These are phyloP conservation scores for Geotrichum aggregatum DNA, from an alignment of 1,139 yeast species.

Conservation along the genomic window DNA sequence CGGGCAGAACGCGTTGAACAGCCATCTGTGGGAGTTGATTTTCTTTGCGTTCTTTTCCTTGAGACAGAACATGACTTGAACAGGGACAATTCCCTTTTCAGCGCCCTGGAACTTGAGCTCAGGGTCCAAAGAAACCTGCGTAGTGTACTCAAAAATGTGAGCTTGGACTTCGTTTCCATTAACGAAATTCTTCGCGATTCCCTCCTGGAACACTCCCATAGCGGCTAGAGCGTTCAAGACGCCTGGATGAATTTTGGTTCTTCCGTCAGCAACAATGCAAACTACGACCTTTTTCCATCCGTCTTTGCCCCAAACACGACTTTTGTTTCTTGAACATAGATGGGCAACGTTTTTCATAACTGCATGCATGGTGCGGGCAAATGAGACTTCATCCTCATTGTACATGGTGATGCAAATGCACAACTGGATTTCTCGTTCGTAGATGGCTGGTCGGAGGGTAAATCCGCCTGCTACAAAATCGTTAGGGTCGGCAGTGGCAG, in stretches of 20 bases:
- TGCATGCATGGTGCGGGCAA: slow-evolving; percentile 72
- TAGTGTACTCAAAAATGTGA: slow-evolving; percentile 75
- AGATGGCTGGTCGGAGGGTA: slow-evolving; percentile 63
- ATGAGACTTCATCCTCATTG: slow-evolving; percentile 69
- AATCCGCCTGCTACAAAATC: slow-evolving; percentile 54
- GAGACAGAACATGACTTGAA: slow-evolving; percentile 70
- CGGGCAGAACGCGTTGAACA: slow-evolving; percentile 75
- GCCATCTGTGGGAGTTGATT: slow-evolving; percentile 83
- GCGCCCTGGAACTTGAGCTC: slow-evolving; percentile 57
- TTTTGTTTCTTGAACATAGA: slow-evolving; percentile 33
- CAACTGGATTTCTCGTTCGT: slow-evolving; percentile 63
- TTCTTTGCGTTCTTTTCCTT: slow-evolving; percentile 72
- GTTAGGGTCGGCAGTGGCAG: slow-evolving; percentile 75
- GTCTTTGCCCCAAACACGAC: slow-evolving; percentile 66
- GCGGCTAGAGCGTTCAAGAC: slow-evolving; percentile 64
- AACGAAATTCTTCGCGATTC: slow-evolving; percentile 73
- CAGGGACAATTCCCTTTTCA: slow-evolving; percentile 42
- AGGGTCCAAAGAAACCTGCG: slow-evolving; percentile 67
- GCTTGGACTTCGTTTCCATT: slow-evolving; percentile 65
- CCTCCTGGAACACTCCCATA: slow-evolving; percentile 74
- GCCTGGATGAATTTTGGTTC: slow-evolving; percentile 62
- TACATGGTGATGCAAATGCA: slow-evolving; percentile 75
- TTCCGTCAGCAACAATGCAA: slow-evolving; percentile 71
- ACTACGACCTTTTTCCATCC: slow-evolving; percentile 80
- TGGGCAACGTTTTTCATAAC: slow-evolving; percentile 69